Conservation (phyloP, 345 rosid species). For the Bruguiera parviflora region DNA sequence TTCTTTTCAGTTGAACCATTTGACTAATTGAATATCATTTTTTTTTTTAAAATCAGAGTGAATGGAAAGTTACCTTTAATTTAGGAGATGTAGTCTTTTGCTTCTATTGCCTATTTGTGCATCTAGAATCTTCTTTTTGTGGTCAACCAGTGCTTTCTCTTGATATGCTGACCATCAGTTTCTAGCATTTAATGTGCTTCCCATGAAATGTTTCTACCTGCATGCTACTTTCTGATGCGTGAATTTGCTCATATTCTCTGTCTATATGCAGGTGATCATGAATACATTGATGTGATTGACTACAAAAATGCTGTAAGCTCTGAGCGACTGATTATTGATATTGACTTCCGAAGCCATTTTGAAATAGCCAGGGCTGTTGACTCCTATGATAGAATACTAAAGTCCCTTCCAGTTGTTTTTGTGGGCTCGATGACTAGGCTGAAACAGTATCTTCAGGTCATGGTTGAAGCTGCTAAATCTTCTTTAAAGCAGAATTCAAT, state of each 20-base stretch:
- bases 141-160: too few relatives aligned
- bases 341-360: constrained; percentile 87
- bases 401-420: constrained; percentile 69
- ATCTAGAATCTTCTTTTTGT: too few relatives aligned
- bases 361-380: constrained; percentile 94
- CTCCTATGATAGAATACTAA: constrained; percentile 68
- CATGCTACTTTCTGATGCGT: background rate
- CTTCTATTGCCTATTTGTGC: too few relatives aligned
- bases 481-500: constrained; percentile 90
- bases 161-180: too few relatives aligned
- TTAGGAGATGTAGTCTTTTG: too few relatives aligned
- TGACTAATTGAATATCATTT: constrained; percentile 32
- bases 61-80: too few relatives aligned
- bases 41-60: constrained; percentile 29
- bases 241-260: background rate
- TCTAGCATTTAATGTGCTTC: too few relatives aligned
- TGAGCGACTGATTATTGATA: constrained; percentile 73
- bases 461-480: constrained; percentile 78
- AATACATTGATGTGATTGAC: constrained; percentile 71
- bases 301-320: constrained; percentile 40
- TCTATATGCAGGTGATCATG: constrained; percentile 66
- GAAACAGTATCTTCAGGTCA: constrained; percentile 70
- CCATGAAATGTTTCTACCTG: background rate
- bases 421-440: constrained; percentile 62
- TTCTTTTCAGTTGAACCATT: constrained; percentile 34